phyloP scores from a whole-genome alignment of 1,139 yeast species.

The Pichia sp. region DNA sequence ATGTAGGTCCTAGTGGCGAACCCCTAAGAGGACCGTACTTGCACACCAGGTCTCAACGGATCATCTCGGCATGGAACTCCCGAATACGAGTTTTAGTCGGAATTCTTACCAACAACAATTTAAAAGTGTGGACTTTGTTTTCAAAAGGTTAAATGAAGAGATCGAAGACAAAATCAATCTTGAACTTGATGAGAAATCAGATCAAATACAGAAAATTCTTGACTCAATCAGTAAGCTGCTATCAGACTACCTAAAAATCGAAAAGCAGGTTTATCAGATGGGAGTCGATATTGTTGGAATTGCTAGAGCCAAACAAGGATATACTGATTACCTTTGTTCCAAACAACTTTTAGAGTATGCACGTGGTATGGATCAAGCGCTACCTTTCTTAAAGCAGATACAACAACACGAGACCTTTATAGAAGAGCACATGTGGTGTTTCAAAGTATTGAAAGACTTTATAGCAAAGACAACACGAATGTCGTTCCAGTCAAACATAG shows the following conservation, averaged over 20 bases:
- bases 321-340: conserved; percentile 6
- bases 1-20: too few species aligned
- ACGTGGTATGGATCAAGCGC: too few species aligned
- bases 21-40: too few species aligned
- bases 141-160: conserved; percentile 6
- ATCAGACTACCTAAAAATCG: not conserved
- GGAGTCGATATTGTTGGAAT: conserved; percentile 7
- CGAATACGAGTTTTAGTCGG: conserved; percentile 7
- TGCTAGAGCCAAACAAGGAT: conserved; percentile 6
- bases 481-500: conserved; percentile 6
- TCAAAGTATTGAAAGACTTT: conserved; percentile 8
- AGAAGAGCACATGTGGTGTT: conserved; percentile 5
- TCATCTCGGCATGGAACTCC: conserved; percentile 8
- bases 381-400: too few species aligned
- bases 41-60: too few species aligned
- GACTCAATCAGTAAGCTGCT: too few species aligned
- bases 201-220: too few species aligned
- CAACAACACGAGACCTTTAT: conserved; percentile 1
- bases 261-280: not conserved
- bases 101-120: conserved; percentile 7
- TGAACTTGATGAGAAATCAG: not conserved
- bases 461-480: conserved; percentile 5
- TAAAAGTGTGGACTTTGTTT: conserved; percentile 6
- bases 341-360: conserved; percentile 5
- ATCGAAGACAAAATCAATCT: conserved; percentile 1